phyloP scores from a whole-genome alignment of 257 asterid genomes.

The Scutellaria minor region DNA sequence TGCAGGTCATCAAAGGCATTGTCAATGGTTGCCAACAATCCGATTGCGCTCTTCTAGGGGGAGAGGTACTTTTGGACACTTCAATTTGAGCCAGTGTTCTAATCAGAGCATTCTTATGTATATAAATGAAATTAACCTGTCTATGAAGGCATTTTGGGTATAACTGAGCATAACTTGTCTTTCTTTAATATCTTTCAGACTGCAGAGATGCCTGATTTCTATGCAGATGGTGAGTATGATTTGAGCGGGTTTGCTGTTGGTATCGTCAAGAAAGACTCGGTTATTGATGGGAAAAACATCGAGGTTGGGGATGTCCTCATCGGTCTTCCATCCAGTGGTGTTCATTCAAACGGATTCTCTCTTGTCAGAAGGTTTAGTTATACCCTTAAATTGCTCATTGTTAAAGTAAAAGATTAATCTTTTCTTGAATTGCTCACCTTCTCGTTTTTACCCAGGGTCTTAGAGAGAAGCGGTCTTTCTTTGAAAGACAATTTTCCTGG shows the following conservation, averaged over 20 bases:
- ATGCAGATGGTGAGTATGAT: conserved; percentile 92
- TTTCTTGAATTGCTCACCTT: neutral
- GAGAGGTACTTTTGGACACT: conserved; percentile 64
- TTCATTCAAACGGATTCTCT: conserved; percentile 92
- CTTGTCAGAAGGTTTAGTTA: conserved; percentile 78
- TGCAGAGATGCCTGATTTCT: conserved; percentile 98
- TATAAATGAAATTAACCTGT: neutral
- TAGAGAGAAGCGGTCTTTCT: conserved; percentile 75
- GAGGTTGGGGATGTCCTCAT: conserved; percentile 75
- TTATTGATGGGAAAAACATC: conserved; percentile 81
- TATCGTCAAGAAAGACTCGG: conserved; percentile 71
- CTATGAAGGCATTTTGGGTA: neutral
- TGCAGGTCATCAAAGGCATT: conserved; percentile 94
- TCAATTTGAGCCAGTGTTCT: neutral
- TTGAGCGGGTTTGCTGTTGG: conserved; percentile 97
- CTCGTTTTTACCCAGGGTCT: conserved; percentile 57
- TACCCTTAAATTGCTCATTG: neutral
- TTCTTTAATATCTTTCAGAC: conserved; percentile 59
- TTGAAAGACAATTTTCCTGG: conserved; percentile 76
- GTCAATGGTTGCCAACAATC: conserved; percentile 91
- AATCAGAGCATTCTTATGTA: neutral
- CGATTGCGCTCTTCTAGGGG: conserved; percentile 90
- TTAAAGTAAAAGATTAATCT: neutral
- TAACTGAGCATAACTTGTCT: neutral
- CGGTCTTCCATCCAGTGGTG: conserved; percentile 97